phyloP scores from a whole-genome alignment of 2,329 filamentous ascomycete genomes.

The Botrytis paeoniae region DNA sequence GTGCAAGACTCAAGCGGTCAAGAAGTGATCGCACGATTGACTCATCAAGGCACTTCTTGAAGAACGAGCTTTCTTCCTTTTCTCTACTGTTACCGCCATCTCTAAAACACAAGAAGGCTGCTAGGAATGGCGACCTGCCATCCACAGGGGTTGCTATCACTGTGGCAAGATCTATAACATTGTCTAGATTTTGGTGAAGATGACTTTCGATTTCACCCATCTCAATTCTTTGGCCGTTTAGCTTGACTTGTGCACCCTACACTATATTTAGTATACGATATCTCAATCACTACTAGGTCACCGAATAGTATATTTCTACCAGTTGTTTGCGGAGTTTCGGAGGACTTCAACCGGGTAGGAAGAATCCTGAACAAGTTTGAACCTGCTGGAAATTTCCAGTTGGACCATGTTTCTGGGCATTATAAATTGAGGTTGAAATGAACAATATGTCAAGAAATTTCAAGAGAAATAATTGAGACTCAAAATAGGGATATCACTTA shows the following conservation, averaged over 20 bases:
- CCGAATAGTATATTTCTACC: background rate
- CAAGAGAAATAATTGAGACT: background rate
- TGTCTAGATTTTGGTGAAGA: constrained; percentile 13
- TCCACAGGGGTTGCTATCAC: background rate
- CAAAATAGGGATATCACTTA: background rate
- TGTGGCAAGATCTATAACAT: background rate
- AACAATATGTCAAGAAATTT: too few species aligned
- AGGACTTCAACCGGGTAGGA: background rate
- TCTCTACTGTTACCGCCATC: background rate
- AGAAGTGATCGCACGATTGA: background rate
- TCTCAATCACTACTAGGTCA: background rate
- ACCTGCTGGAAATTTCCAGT: background rate
- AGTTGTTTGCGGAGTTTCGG: background rate
- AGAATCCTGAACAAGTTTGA: background rate
- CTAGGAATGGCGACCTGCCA: constrained; percentile 3
- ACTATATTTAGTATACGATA: background rate
- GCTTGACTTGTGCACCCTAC: constrained; percentile 52
- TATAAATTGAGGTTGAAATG: background rate
- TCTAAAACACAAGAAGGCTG: constrained; percentile 1
- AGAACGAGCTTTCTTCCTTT: background rate
- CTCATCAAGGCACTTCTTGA: background rate
- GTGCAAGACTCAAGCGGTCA: background rate
- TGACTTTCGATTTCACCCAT: constrained; percentile 54
- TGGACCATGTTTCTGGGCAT: background rate
- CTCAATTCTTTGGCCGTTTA: constrained; percentile 61